Evolutionary conservation across 1,139 yeast genomes (phyloP).

Genomic region (Pichia sp.): DNA sequence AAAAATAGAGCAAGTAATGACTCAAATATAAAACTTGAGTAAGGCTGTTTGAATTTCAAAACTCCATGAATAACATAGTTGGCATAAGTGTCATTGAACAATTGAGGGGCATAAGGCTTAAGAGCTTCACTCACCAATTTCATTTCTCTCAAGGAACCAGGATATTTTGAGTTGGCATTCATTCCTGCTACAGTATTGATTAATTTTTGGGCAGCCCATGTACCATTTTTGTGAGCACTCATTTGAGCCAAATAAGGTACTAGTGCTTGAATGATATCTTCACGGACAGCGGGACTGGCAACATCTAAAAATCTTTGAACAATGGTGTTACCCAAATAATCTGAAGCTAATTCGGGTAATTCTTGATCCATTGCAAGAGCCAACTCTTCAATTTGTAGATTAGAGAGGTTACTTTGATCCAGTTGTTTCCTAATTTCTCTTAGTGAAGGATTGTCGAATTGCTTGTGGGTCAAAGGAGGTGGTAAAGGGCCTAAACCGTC

Average conservation of each 20-base stretch:
- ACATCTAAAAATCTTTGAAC: conserved; percentile 83
- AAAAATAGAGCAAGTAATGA: conserved; percentile 74
- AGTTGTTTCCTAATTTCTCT: conserved; percentile 51
- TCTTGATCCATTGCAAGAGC: conserved; percentile 85
- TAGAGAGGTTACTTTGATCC: conserved; percentile 40
- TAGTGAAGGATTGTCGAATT: conserved; percentile 83
- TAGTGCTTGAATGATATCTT: conserved; percentile 75
- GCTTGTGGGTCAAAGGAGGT: conserved; percentile 57
- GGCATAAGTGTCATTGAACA: conserved; percentile 94
- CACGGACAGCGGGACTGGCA: conserved; percentile 67
- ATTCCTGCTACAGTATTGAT: conserved; percentile 60
- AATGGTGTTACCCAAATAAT: conserved; percentile 91
- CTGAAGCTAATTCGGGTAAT: conserved; percentile 86
- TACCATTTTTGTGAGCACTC: conserved; percentile 95
- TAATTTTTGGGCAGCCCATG: conserved; percentile 98
- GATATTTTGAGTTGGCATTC: conserved; percentile 1
- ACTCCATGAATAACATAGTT: conserved; percentile 95
- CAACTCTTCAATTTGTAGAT: conserved; percentile 70
- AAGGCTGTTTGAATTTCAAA: conserved; percentile 66
- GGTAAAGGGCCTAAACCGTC: conserved; percentile 65
- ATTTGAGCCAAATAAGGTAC: conserved; percentile 82
- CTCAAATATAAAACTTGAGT: conserved; percentile 86
- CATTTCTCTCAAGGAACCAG: conserved; percentile 49
- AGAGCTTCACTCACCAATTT: conserved; percentile 64
- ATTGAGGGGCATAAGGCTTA: conserved; percentile 76